A percentile compares a stretch with the other conserved stretches of the same genome.
Evolutionary conservation across 2,329 filamentous ascomycete genomes (phyloP).

Genomic region (Pseudogymnoascus sp.): DNA sequence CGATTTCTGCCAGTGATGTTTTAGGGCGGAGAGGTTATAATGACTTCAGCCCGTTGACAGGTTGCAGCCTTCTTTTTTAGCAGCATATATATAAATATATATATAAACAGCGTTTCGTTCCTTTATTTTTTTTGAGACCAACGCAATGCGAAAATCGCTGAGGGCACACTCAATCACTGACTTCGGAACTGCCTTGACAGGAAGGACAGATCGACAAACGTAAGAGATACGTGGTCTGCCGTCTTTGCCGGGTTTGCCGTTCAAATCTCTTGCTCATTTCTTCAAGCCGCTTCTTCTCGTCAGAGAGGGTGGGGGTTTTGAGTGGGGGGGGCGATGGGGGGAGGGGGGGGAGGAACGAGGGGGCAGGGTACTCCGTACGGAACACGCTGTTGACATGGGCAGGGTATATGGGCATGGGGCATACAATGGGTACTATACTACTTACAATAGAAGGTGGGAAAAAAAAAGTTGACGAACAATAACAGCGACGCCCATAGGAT

Average conservation of each 20-base stretch:
- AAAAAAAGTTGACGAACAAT: neutral
- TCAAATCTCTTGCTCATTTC: neutral
- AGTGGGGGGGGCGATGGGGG: neutral
- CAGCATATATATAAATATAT: neutral
- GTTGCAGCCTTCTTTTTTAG: neutral
- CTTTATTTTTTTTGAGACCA: neutral
- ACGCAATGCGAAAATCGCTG: neutral
- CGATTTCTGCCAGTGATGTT: neutral
- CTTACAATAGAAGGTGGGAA: neutral
- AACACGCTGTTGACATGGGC: neutral
- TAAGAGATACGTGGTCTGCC: neutral
- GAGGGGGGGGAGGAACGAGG: neutral
- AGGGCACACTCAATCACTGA: neutral
- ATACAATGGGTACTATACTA: neutral
- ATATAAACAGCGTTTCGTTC: neutral
- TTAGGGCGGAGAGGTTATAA: conserved; percentile 1
- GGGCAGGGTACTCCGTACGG: neutral
- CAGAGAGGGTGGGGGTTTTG: neutral
- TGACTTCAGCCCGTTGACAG: neutral
- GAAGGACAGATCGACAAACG: neutral
- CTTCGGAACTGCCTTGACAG: neutral
- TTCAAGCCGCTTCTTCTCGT: neutral
- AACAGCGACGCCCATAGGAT: neutral
- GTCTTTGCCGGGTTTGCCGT: neutral
- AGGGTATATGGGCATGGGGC: neutral